These are phyloP conservation scores for Suhomyces taliae DNA, from an alignment of 1,139 yeast genomes.

Conservation along the genomic window DNA sequence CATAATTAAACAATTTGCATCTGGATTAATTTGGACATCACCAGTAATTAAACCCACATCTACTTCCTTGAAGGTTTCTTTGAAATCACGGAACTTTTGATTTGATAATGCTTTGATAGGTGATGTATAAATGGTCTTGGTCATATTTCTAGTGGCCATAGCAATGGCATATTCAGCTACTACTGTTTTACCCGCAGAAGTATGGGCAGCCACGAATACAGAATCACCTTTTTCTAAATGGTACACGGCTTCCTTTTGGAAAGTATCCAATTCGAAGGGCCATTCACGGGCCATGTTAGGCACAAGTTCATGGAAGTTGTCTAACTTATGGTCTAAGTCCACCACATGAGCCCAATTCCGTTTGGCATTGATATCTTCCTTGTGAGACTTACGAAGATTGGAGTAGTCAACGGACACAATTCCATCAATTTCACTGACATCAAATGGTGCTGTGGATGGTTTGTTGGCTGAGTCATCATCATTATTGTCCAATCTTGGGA, in stretches of 20 bases:
- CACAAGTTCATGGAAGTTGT: constrained; percentile 81
- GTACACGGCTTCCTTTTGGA: constrained; percentile 95
- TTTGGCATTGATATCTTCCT: constrained; percentile 36
- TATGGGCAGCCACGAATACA: constrained; percentile 97
- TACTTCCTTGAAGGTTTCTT: constrained; percentile 70
- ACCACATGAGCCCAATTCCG: constrained; percentile 95
- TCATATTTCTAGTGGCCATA: constrained; percentile 86
- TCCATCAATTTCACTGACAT: constrained; percentile 61
- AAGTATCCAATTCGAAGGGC: constrained; percentile 92
- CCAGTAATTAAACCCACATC: constrained; percentile 97
- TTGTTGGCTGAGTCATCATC: constrained; percentile 2
- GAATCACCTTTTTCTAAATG: constrained; percentile 97
- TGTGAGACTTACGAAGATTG: constrained; percentile 25
- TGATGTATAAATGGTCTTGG: constrained; percentile 88
- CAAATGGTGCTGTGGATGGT: constrained; percentile 24
- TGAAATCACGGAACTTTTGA: constrained; percentile 91
- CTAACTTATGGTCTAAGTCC: constrained; percentile 78
- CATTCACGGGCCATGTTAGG: constrained; percentile 92
- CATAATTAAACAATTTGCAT: constrained; percentile 95
- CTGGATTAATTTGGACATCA: constrained; percentile 96
- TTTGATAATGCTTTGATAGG: constrained; percentile 92
- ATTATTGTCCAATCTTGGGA: constrained; percentile 2
- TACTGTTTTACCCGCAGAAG: constrained; percentile 91
- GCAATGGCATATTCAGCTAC: constrained; percentile 95
- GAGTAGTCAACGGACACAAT: constrained; percentile 66